These are phyloP conservation scores for Colletotrichum musicola DNA, from an alignment of 2,329 filamentous ascomycete species.

Conservation along the genomic window DNA sequence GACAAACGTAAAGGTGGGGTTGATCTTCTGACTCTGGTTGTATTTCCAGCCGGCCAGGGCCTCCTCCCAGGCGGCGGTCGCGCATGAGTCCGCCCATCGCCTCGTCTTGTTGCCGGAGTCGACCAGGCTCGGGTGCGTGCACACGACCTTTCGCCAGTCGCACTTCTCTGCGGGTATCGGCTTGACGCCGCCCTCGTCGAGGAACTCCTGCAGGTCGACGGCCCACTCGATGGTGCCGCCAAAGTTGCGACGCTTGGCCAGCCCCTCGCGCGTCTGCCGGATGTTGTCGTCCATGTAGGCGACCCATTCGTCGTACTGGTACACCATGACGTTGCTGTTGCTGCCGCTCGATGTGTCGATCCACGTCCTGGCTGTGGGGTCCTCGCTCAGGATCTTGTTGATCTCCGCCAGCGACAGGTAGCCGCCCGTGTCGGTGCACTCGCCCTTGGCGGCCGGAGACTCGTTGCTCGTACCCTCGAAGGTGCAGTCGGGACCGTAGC, in stretches of 20 bases:
- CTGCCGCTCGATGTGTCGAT: not conserved
- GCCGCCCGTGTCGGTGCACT: constrained; percentile 47
- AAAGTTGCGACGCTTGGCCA: constrained; percentile 44
- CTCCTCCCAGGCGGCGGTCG: no score
- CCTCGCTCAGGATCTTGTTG: constrained; percentile 33
- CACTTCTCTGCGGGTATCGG: no score
- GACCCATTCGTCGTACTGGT: constrained; percentile 44
- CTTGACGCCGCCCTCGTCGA: no score
- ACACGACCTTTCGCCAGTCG: no score
- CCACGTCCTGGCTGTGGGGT: constrained; percentile 33
- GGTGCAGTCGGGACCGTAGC: constrained; percentile 43
- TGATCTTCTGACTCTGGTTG: no score
- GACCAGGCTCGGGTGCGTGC: no score
- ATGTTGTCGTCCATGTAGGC: constrained; percentile 47
- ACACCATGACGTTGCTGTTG: not conserved
- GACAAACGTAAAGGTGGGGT: no score
- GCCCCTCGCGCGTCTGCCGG: constrained; percentile 41
- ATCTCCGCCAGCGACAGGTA: constrained; percentile 51
- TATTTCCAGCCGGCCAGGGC: no score
- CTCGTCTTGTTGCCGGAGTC: no score
- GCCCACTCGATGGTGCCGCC: constrained; percentile 50
- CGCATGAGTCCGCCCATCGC: no score
- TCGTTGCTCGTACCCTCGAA: constrained; percentile 41
- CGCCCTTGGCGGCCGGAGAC: constrained; percentile 43
- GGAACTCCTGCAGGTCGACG: constrained; percentile 43